phyloP scores from a whole-genome alignment of 352 stramenopile genomes.

The Phytophthora citricola region DNA sequence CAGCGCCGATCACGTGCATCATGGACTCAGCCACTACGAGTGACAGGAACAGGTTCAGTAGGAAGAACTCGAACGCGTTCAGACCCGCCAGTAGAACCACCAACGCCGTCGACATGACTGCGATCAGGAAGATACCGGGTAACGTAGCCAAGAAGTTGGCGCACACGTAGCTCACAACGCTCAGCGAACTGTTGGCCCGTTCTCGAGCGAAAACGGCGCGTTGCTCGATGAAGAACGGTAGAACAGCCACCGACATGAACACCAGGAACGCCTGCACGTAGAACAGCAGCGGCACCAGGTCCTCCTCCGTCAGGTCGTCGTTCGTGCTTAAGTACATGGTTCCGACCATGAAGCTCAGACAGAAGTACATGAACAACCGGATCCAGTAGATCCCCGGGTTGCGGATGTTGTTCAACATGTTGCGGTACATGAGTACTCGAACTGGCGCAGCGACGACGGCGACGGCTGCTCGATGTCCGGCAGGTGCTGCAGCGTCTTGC shows the following conservation, averaged over 20 bases:
- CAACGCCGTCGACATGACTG: conserved; percentile 57
- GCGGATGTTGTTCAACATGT: conserved; percentile 68
- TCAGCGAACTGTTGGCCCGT: conserved; percentile 51
- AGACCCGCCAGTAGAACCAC: conserved; percentile 60
- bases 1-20: conserved; percentile 77
- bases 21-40: conserved; percentile 80
- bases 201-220: too few relatives aligned
- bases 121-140: conserved; percentile 71
- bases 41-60: conserved; percentile 76
- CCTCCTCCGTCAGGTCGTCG: conserved; percentile 45
- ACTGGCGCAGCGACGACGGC: conserved; percentile 47
- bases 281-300: conserved; percentile 73
- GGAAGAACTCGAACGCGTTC: conserved; percentile 63
- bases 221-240: conserved; percentile 88
- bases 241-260: conserved; percentile 89
- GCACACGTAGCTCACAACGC: conserved; percentile 74
- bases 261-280: conserved; percentile 89
- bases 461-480: conserved; percentile 22
- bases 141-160: conserved; percentile 75
- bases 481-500: conserved; percentile 28
- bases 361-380: conserved; percentile 25
- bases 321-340: conserved; percentile 77
- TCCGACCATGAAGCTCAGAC: conserved; percentile 70
- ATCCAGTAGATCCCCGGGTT: conserved; percentile 73
- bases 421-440: conserved; percentile 61